Evolutionary conservation across 2,329 filamentous ascomycete species (phyloP).

Genomic region (Fusarium xyrophilum): DNA sequence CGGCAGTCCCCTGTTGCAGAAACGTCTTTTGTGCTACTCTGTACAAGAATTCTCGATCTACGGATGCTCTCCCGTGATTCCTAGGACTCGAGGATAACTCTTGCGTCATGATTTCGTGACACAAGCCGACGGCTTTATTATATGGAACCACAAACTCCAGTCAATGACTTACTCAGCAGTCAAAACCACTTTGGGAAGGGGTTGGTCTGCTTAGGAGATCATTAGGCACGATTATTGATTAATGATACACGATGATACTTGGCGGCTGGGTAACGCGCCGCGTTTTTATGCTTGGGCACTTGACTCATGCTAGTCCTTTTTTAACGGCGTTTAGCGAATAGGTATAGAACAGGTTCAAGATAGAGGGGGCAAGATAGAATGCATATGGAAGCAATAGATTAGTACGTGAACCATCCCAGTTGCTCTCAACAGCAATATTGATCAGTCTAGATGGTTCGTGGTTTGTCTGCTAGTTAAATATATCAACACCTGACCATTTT

Average conservation of each 20-base stretch:
- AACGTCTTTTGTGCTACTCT: slow-evolving; percentile 3
- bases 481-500: not conserved
- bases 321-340: slow-evolving; percentile 12
- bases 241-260: slow-evolving; percentile 19
- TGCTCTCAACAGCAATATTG: not conserved
- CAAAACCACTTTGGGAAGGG: not conserved
- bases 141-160: not conserved
- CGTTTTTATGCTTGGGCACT: slow-evolving; percentile 3
- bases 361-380: slow-evolving; percentile 4
- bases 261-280: slow-evolving; percentile 1
- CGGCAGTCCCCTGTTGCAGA: not conserved
- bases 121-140: not conserved
- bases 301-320: slow-evolving; percentile 21
- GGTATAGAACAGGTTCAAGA: slow-evolving; percentile 5
- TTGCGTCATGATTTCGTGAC: slow-evolving; percentile 13
- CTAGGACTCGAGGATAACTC: not conserved
- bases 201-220: not conserved
- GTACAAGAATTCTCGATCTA: not conserved
- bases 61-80: not conserved
- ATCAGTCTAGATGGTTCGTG: not conserved
- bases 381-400: not conserved
- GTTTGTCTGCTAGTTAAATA: not conserved
- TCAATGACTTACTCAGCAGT: not conserved
- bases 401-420: not conserved
- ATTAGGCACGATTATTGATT: slow-evolving; percentile 11